A percentile compares a stretch with the other conserved stretches of the same genome.
Evolutionary conservation across 331 rosid species (phyloP).

Genomic region (Telfairia occidentalis): DNA sequence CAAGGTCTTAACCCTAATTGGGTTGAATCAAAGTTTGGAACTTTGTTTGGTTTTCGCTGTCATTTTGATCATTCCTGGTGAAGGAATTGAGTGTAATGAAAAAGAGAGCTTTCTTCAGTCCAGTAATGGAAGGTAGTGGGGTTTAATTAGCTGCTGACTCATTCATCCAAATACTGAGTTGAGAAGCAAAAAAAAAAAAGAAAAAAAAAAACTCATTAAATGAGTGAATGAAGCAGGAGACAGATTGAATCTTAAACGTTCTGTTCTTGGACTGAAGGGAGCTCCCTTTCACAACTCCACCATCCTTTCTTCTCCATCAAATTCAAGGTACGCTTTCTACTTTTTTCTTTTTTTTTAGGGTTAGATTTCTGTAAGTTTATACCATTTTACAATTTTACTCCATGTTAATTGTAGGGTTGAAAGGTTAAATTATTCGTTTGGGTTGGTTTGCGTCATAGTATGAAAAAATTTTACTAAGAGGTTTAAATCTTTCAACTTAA

Average conservation of each 20-base stretch:
- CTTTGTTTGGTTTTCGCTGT: neutral
- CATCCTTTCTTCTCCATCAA: neutral
- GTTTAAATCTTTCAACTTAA: too few species aligned
- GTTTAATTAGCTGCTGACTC: constrained; percentile 96
- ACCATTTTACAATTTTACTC: too few species aligned
- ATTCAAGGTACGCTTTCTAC: too few species aligned
- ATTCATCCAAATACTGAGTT: constrained; percentile 86
- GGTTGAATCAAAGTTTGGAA: too few species aligned
- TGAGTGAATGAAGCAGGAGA: constrained; percentile 98
- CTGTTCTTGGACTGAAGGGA: constrained; percentile 99
- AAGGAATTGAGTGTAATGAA: neutral
- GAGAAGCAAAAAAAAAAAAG: neutral
- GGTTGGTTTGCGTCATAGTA: too few species aligned
- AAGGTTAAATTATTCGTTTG: too few species aligned
- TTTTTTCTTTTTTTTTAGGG: neutral
- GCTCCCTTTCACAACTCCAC: too few species aligned
- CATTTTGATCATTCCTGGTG: neutral
- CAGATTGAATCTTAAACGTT: constrained; percentile 67
- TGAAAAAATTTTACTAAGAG: too few species aligned
- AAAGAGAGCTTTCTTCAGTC: constrained; percentile 96
- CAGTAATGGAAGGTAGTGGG: constrained; percentile 52
- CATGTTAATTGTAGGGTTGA: too few species aligned
- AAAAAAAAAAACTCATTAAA: constrained; percentile 47
- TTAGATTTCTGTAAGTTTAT: too few species aligned
- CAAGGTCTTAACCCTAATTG: too few species aligned